Percentiles rank a stretch among this genome's conserved stretches.
These are phyloP conservation scores for Tuber aestivum DNA, from an alignment of 495 filamentous ascomycete genomes.

Conservation along the genomic window DNA sequence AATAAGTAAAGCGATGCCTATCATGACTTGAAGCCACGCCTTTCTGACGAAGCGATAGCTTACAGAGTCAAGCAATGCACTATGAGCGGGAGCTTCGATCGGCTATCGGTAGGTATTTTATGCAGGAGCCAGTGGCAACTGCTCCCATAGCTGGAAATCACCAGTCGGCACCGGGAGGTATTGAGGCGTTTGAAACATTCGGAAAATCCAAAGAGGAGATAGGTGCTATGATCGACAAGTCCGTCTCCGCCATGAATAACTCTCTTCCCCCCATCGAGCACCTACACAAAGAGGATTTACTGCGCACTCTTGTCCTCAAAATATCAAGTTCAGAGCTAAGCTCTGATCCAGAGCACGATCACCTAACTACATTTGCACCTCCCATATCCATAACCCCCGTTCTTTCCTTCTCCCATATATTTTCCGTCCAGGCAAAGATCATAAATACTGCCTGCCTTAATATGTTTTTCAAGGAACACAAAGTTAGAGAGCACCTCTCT, in stretches of 20 bases:
- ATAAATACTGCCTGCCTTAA: conserved; percentile 72
- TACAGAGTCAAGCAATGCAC: conserved; percentile 35
- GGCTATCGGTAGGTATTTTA: conserved; percentile 17
- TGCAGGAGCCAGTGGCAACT: not conserved
- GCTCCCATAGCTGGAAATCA: conserved; percentile 3
- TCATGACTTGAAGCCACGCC: not conserved
- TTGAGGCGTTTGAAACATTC: conserved; percentile 47
- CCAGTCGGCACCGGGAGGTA: conserved; percentile 15
- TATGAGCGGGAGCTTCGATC: conserved; percentile 34
- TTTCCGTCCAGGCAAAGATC: conserved; percentile 66
- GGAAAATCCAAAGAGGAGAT: conserved; percentile 51
- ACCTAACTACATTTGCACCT: conserved; percentile 53
- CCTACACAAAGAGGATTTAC: conserved; percentile 15
- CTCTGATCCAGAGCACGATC: conserved; percentile 24
- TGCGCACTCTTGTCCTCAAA: conserved; percentile 31
- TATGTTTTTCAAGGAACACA: conserved; percentile 69
- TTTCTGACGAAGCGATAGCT: conserved; percentile 12
- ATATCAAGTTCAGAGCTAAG: conserved; percentile 22
- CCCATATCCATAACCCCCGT: conserved; percentile 65
- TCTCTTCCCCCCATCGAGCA: conserved; percentile 28
- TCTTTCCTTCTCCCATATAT: conserved; percentile 68
- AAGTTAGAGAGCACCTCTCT: conserved; percentile 65
- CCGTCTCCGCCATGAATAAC: conserved; percentile 44
- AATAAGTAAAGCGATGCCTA: conserved; percentile 42
- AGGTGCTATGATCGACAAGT: conserved; percentile 48